phyloP scores from a whole-genome alignment of 2,329 filamentous ascomycete genomes.

The Trichoderma polysporum region DNA sequence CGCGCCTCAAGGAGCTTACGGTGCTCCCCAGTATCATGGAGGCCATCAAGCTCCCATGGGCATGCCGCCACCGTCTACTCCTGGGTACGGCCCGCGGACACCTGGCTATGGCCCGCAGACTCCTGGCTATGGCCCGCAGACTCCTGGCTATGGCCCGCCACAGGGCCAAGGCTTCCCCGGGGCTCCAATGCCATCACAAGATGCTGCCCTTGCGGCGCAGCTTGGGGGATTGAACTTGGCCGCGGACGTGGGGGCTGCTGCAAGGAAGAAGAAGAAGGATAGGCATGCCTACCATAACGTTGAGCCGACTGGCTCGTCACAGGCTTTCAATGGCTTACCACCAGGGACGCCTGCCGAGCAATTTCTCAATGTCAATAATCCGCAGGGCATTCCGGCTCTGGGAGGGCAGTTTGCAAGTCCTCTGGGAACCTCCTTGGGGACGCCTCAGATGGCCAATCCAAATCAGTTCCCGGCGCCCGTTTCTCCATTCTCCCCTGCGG shows the following conservation, averaged over 20 bases:
- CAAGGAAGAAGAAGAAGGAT: conserved; percentile 85
- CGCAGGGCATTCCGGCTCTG: conserved; percentile 31
- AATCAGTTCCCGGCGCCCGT: conserved; percentile 64
- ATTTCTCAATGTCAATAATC: conserved; percentile 38
- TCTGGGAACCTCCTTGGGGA: conserved; percentile 33
- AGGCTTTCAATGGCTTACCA: conserved; percentile 68
- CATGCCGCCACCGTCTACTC: conserved; percentile 26
- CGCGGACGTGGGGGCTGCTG: conserved; percentile 37
- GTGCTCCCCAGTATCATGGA: conserved; percentile 29
- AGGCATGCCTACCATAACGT: conserved; percentile 89
- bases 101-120: conserved; percentile 31
- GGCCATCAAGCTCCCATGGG: conserved; percentile 27
- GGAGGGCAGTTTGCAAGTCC: conserved; percentile 48
- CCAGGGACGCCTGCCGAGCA: conserved; percentile 49
- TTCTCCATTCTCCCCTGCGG: conserved; percentile 38
- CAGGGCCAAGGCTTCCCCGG: conserved; percentile 33
- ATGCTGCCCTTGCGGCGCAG: conserved; percentile 63
- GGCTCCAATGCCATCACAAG: conserved; percentile 38
- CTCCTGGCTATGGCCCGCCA: conserved; percentile 28
- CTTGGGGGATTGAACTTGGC: conserved; percentile 74
- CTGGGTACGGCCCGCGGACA: background rate
- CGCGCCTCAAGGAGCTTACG: conserved; percentile 45
- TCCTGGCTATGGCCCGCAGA: conserved; percentile 32
- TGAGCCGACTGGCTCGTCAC: conserved; percentile 67
- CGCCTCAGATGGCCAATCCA: conserved; percentile 38